A percentile compares a stretch with the other conserved stretches of the same genome.
Evolutionary conservation across 805 yeast species (phyloP).

Genomic region (Cyberlindnera misumaiensis): DNA sequence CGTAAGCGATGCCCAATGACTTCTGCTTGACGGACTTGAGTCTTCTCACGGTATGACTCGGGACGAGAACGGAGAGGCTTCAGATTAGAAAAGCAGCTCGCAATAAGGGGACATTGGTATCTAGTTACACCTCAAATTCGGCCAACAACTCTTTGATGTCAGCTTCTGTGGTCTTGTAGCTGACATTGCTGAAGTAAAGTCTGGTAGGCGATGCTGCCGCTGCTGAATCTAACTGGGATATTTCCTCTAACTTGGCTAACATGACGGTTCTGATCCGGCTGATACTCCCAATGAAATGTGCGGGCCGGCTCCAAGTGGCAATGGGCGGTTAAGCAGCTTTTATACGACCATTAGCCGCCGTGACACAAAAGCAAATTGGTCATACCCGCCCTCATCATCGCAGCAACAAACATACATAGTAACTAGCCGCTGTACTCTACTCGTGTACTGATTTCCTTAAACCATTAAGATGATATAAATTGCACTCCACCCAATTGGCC

Average conservation of each 20-base stretch:
- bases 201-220: slow-evolving; percentile 24
- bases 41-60: slow-evolving; percentile 46
- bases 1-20: slow-evolving; percentile 71
- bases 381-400: not conserved
- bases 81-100: not conserved
- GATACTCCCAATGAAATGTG: not conserved
- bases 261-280: not conserved
- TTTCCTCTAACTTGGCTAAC: slow-evolving; percentile 1
- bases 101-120: no score
- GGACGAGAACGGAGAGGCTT: slow-evolving; percentile 39
- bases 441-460: slow-evolving; percentile 6
- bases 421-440: no score
- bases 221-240: not conserved
- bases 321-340: not conserved
- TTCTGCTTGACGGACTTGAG: slow-evolving; percentile 32
- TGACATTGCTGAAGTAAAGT: slow-evolving; percentile 49
- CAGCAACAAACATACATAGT: not conserved
- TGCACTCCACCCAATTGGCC: slow-evolving; percentile 5
- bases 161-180: slow-evolving; percentile 44
- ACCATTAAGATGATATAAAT: slow-evolving; percentile 23
- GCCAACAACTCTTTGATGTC: slow-evolving; percentile 40
- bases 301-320: not conserved
- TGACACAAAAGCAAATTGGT: slow-evolving; percentile 5
- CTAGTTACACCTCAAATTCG: slow-evolving; percentile 39
- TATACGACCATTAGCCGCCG: slow-evolving; percentile 2